Percentiles rank a stretch among this genome's conserved stretches.
phyloP scores from a whole-genome alignment of 2,329 filamentous ascomycete species.

The Cytospora piceicola region DNA sequence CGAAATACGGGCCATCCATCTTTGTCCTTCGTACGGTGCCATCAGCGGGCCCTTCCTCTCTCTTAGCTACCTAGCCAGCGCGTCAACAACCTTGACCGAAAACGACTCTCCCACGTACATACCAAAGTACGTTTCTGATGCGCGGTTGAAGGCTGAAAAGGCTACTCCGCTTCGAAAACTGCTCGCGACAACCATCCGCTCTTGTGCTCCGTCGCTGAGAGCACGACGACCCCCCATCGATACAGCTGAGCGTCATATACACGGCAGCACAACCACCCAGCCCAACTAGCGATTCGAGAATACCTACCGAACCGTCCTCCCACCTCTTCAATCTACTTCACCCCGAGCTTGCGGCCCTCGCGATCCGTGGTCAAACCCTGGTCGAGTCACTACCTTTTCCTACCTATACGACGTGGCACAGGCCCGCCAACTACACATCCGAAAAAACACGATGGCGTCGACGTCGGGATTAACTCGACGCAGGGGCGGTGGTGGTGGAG shows the following conservation, averaged over 20 bases:
- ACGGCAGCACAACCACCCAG: background rate
- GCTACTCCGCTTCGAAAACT: background rate
- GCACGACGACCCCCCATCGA: background rate
- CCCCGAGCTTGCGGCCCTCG: constrained; percentile 5
- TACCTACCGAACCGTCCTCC: background rate
- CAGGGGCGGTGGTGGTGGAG: constrained; percentile 68
- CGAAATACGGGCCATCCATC: constrained; percentile 25
- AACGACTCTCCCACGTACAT: constrained; percentile 4
- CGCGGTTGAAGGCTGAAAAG: background rate
- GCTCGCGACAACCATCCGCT: background rate
- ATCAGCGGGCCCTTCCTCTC: constrained; percentile 16
- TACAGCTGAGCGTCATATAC: background rate
- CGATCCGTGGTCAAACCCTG: constrained; percentile 1
- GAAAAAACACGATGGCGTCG: constrained; percentile 35
- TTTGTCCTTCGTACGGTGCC: constrained; percentile 17
- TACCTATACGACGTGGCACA: background rate
- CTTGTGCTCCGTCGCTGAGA: background rate
- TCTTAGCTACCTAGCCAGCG: constrained; percentile 10
- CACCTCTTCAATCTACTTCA: background rate
- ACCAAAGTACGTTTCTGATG: background rate
- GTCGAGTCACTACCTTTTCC: constrained; percentile 10
- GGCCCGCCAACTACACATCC: background rate
- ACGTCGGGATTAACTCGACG: constrained; percentile 64
- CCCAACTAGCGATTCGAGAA: constrained; percentile 5
- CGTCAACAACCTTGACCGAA: constrained; percentile 8